Evolutionary conservation across 1,139 yeast genomes (phyloP).

Genomic region (Kodamaea ohmeri): DNA sequence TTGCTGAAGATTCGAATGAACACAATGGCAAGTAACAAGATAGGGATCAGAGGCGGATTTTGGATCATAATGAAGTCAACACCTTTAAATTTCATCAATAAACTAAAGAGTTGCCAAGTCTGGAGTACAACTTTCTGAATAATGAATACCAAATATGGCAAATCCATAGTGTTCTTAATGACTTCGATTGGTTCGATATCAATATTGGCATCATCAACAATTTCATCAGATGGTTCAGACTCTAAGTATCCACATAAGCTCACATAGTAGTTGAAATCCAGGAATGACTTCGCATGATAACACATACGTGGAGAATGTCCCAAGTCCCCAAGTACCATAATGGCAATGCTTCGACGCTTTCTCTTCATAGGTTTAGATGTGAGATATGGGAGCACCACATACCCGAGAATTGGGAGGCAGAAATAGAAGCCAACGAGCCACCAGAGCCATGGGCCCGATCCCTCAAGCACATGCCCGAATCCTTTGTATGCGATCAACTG

Average conservation of each 20-base stretch:
- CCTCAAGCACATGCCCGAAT: conserved; percentile 8
- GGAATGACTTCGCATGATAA: conserved; percentile 81
- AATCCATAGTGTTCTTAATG: conserved; percentile 36
- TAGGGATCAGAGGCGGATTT: conserved; percentile 92
- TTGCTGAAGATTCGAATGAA: conserved; percentile 55
- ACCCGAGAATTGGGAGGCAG: conserved; percentile 36
- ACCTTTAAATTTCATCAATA: conserved; percentile 57
- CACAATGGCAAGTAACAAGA: conserved; percentile 60
- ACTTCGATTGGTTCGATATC: conserved; percentile 51
- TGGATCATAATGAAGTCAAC: conserved; percentile 74
- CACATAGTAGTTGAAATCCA: conserved; percentile 68
- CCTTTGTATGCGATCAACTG: conserved; percentile 7
- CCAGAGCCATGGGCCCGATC: conserved; percentile 21
- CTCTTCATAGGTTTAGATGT: conserved; percentile 15
- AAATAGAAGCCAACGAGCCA: conserved; percentile 36
- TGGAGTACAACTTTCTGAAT: conserved; percentile 59
- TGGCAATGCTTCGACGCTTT: conserved; percentile 54
- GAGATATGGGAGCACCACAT: conserved; percentile 34
- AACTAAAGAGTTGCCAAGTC: conserved; percentile 39
- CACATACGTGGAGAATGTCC: conserved; percentile 96
- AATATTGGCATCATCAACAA: conserved; percentile 50
- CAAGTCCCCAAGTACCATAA: conserved; percentile 86
- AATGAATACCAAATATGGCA: conserved; percentile 63
- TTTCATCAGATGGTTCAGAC: conserved; percentile 48
- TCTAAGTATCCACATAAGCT: conserved; percentile 84